phyloP scores from a whole-genome alignment of 257 asterid species.

The Fraxinus excelsior region DNA sequence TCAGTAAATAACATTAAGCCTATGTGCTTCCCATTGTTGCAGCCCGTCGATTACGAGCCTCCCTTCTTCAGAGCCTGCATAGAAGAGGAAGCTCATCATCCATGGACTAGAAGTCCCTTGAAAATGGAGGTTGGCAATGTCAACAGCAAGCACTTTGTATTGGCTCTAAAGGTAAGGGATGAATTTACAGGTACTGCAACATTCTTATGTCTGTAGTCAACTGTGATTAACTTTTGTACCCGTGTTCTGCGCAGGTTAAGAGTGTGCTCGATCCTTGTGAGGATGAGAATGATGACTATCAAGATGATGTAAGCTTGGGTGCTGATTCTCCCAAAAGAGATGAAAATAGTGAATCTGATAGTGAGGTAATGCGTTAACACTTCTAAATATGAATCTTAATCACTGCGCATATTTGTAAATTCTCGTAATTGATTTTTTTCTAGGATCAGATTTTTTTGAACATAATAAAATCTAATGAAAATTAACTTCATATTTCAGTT shows the following conservation, averaged over 20 bases:
- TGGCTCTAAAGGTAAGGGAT: conserved; percentile 75
- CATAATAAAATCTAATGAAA: conserved; percentile 15
- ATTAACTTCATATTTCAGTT: conserved; percentile 46
- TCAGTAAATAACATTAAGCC: not conserved
- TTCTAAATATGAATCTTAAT: not conserved
- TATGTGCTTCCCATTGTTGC: conserved; percentile 40
- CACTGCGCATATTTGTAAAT: conserved; percentile 11
- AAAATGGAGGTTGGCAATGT: conserved; percentile 91
- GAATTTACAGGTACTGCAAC: conserved; percentile 19
- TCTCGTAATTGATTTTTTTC: not conserved
- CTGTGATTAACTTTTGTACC: conserved; percentile 17
- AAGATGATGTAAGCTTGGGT: conserved; percentile 64
- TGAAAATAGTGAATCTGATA: conserved; percentile 64
- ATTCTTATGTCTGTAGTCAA: conserved; percentile 11
- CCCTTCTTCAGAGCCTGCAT: conserved; percentile 92
- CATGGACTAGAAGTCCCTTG: conserved; percentile 82
- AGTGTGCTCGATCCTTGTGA: conserved; percentile 96
- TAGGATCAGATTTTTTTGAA: conserved; percentile 16
- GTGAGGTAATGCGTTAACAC: conserved; percentile 56
- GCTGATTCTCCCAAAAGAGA: conserved; percentile 62
- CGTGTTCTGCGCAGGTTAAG: conserved; percentile 66
- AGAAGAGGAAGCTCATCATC: conserved; percentile 74
- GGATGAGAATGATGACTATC: conserved; percentile 74
- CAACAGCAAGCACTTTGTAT: conserved; percentile 81
- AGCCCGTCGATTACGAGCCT: conserved; percentile 98